phyloP scores from a whole-genome alignment of 192 early-diverging fungal species.

The Powellomyces hirtus region DNA sequence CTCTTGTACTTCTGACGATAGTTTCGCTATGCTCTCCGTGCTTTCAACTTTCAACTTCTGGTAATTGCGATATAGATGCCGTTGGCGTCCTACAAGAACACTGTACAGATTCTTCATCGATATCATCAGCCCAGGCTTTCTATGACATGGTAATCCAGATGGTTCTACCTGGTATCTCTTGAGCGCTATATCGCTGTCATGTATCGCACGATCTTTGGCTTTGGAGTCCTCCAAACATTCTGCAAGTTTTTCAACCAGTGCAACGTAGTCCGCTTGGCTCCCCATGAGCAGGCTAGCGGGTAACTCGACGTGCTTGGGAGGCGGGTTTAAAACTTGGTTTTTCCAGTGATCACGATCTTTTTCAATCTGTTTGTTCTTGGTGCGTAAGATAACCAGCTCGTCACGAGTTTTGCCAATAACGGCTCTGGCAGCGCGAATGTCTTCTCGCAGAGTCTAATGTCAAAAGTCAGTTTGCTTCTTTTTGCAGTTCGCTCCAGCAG shows the following conservation, averaged over 20 bases:
- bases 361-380: conserved; percentile 1
- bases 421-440: conserved; percentile 6
- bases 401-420: conserved; percentile 4
- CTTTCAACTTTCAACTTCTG: conserved; percentile 5
- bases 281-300: conserved; percentile 31
- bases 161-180: conserved; percentile 33
- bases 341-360: conserved; percentile 23
- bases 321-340: neutral
- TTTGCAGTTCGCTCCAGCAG: conserved; percentile 4
- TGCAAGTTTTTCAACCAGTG: conserved; percentile 47
- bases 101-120: conserved; percentile 25
- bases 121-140: neutral
- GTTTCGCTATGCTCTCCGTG: neutral
- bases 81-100: conserved; percentile 28
- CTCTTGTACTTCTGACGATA: conserved; percentile 13
- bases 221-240: conserved; percentile 39
- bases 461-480: conserved; percentile 10
- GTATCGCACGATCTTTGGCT: conserved; percentile 32
- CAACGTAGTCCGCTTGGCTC: conserved; percentile 30
- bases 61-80: conserved; percentile 39
- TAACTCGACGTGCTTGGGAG: conserved; percentile 3
- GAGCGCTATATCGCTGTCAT: conserved; percentile 18
- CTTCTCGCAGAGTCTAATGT: conserved; percentile 26
- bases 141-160: neutral
- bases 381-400: conserved; percentile 8